Evolutionary conservation across 768 basidiomycete species (phyloP).

Genomic region (Podaxis sp.): DNA sequence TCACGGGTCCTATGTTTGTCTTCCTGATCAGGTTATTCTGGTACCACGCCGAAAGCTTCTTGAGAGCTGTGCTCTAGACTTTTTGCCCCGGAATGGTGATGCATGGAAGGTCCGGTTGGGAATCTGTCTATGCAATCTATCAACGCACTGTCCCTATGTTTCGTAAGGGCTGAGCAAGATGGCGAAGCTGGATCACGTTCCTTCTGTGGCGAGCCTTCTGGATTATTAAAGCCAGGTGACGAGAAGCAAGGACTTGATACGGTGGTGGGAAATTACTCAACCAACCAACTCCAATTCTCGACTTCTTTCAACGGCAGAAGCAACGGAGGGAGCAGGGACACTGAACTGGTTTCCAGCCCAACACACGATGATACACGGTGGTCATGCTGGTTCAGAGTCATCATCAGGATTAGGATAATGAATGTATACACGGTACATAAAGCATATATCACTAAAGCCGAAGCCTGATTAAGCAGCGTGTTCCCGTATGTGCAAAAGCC

Average conservation of each 20-base stretch:
- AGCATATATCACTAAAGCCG: background rate
- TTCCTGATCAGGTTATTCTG: background rate
- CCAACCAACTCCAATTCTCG: background rate
- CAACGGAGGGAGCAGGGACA: background rate
- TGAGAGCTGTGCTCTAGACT: background rate
- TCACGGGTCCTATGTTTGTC: background rate
- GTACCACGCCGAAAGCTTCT: background rate
- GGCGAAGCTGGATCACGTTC: background rate
- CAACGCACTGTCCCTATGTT: background rate
- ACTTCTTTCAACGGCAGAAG: background rate
- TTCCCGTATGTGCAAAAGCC: background rate
- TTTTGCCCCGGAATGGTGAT: background rate
- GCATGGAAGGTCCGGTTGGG: background rate
- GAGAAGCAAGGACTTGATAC: background rate
- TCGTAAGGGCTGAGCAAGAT: constrained; percentile 3
- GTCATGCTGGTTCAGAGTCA: background rate
- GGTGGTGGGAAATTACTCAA: background rate
- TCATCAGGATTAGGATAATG: background rate
- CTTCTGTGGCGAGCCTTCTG: background rate
- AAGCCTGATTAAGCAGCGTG: background rate
- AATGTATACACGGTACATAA: constrained; percentile 10
- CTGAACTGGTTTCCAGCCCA: background rate
- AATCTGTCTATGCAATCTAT: background rate
- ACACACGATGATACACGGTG: constrained; percentile 6
- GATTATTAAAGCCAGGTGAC: background rate